Percentiles rank a stretch among this genome's conserved stretches.
Conservation (phyloP, 2,329 filamentous ascomycete genomes). For the Calycina marina region DNA sequence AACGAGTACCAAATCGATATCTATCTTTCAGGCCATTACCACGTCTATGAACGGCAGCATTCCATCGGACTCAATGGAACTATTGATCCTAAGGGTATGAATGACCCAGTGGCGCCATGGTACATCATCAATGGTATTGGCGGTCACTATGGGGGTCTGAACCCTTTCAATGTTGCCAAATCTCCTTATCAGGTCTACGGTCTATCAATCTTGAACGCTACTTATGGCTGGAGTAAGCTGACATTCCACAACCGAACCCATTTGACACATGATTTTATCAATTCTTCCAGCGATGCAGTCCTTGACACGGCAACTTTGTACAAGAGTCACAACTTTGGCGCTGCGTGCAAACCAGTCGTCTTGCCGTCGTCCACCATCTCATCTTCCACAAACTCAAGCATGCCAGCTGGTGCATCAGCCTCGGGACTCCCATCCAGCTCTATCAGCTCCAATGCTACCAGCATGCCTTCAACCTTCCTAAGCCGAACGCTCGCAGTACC, state of each 20-base stretch:
- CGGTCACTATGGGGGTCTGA: slow-evolving; percentile 22
- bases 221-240: slow-evolving; percentile 25
- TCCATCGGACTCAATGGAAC: slow-evolving; percentile 7
- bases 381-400: no score
- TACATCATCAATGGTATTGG: slow-evolving; percentile 21
- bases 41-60: slow-evolving; percentile 27
- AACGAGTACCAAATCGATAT: slow-evolving; percentile 31
- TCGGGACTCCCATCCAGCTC: no score
- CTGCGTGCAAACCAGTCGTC: no score
- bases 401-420: no score
- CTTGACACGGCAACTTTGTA: slow-evolving; percentile 22
- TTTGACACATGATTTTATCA: slow-evolving; percentile 25
- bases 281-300: slow-evolving; percentile 19
- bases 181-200: slow-evolving; percentile 13
- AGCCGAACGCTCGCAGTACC: no score
- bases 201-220: slow-evolving; percentile 19
- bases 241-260: slow-evolving; percentile 28
- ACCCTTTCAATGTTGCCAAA: slow-evolving; percentile 6
- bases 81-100: slow-evolving; percentile 8
- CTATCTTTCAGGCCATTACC: slow-evolving; percentile 30
- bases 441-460: no score
- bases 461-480: no score
- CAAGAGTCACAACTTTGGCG: no score
- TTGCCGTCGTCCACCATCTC: no score
- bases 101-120: slow-evolving; percentile 18